A percentile compares a stretch with the other conserved stretches of the same genome.
Conservation (phyloP, 352 stramenopile genomes). For the Phytophthora sansomeana region DNA sequence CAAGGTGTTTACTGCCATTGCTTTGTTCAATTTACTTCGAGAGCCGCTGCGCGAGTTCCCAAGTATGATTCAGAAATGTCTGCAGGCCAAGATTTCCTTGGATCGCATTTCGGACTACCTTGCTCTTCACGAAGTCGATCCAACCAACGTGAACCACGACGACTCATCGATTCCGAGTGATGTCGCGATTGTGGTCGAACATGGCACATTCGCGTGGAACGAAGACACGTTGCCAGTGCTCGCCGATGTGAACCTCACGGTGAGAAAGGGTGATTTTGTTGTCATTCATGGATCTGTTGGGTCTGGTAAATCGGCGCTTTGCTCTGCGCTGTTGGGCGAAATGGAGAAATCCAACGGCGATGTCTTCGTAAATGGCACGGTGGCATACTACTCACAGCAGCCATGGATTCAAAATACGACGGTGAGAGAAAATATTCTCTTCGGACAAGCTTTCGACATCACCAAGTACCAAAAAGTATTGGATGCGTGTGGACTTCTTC, state of each 20-base stretch:
- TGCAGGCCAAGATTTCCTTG: slow-evolving; percentile 48
- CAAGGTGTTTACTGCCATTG: slow-evolving; percentile 60
- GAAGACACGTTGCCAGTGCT: slow-evolving; percentile 25
- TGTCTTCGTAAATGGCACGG: slow-evolving; percentile 45
- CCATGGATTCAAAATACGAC: slow-evolving; percentile 96
- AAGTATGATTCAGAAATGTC: slow-evolving; percentile 33
- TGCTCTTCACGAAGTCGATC: slow-evolving; percentile 29
- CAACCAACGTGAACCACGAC: slow-evolving; percentile 19
- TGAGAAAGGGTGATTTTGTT: slow-evolving; percentile 56
- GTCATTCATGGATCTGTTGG: slow-evolving; percentile 59
- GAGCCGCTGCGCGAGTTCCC: slow-evolving; percentile 45
- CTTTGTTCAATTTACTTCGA: slow-evolving; percentile 53
- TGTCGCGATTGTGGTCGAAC: slow-evolving; percentile 26
- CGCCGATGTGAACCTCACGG: slow-evolving; percentile 41
- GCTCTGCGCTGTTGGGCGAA: slow-evolving; percentile 69
- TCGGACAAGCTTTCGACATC: slow-evolving; percentile 67
- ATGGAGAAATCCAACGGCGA: slow-evolving; percentile 73
- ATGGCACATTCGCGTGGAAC: slow-evolving; percentile 46
- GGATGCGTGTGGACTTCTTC: slow-evolving; percentile 73
- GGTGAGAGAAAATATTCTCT: slow-evolving; percentile 94
- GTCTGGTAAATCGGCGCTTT: slow-evolving; percentile 63
- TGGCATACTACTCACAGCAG: slow-evolving; percentile 83
- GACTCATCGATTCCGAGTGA: slow-evolving; percentile 4
- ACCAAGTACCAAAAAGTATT: slow-evolving; percentile 59
- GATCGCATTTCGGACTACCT: slow-evolving; percentile 49